A percentile compares a stretch with the other conserved stretches of the same genome.
These are phyloP conservation scores for Candida ascalaphidarum DNA, from an alignment of 805 yeast species.

Conservation along the genomic window DNA sequence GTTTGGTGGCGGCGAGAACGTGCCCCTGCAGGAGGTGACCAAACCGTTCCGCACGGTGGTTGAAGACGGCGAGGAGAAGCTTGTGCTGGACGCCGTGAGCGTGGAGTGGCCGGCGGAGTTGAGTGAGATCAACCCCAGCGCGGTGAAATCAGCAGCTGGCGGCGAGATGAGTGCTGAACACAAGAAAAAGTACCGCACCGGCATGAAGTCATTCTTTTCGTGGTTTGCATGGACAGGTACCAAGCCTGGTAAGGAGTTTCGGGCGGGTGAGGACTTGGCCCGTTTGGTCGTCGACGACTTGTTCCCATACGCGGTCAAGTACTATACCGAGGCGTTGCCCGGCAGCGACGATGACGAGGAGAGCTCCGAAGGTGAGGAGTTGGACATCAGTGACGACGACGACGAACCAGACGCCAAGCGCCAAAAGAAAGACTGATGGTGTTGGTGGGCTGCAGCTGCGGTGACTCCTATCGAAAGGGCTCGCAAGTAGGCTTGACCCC, in stretches of 20 bases:
- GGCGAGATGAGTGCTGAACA: slow-evolving; percentile 38
- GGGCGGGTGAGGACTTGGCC: slow-evolving; percentile 74
- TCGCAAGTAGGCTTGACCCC: too few species aligned
- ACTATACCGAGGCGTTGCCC: slow-evolving; percentile 69
- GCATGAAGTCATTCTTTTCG: slow-evolving; percentile 79
- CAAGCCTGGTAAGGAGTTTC: slow-evolving; percentile 69
- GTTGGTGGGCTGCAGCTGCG: too few species aligned
- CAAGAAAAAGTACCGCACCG: slow-evolving; percentile 54
- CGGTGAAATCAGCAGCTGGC: slow-evolving; percentile 29
- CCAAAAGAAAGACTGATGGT: too few species aligned
- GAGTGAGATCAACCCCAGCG: slow-evolving; percentile 44
- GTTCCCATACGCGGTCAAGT: slow-evolving; percentile 77
- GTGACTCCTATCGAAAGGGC: too few species aligned
- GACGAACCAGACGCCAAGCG: too few species aligned
- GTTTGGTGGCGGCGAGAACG: slow-evolving; percentile 36
- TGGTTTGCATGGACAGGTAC: slow-evolving; percentile 83
- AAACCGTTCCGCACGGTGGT: slow-evolving; percentile 48
- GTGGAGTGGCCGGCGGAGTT: slow-evolving; percentile 67
- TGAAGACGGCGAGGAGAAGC: slow-evolving; percentile 46
- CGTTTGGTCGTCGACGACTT: slow-evolving; percentile 67
- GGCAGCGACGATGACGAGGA: slow-evolving; percentile 27
- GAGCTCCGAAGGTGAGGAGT: slow-evolving; percentile 41
- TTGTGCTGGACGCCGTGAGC: slow-evolving; percentile 45
- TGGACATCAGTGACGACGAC: slow-evolving; percentile 49
- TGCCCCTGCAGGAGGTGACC: slow-evolving; percentile 49